Conservation (phyloP, 495 filamentous ascomycete genomes). For the Daldinia loculata region DNA sequence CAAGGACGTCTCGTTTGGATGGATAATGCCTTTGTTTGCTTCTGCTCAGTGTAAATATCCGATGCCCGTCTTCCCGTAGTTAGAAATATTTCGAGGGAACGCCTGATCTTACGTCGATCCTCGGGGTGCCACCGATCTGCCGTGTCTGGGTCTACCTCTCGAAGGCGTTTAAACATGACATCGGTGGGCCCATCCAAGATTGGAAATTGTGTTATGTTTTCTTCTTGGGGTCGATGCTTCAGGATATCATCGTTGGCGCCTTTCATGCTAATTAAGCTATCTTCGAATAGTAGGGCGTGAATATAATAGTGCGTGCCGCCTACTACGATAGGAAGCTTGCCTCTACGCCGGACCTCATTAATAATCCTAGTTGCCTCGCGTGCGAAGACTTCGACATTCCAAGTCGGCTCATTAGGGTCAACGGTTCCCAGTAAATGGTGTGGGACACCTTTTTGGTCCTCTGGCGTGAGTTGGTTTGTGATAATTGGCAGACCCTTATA, state of each 20-base stretch:
- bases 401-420: slow-evolving; percentile 76
- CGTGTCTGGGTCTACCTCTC: slow-evolving; percentile 86
- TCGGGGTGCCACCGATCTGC: slow-evolving; percentile 93
- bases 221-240: slow-evolving; percentile 38
- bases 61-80: slow-evolving; percentile 80
- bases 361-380: slow-evolving; percentile 73
- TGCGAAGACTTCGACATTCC: slow-evolving; percentile 79
- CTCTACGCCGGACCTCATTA: slow-evolving; percentile 75
- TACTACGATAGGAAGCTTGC: slow-evolving; percentile 86
- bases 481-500: slow-evolving; percentile 93
- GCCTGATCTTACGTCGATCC: slow-evolving; percentile 86
- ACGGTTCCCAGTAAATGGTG: slow-evolving; percentile 90
- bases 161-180: slow-evolving; percentile 73
- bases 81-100: slow-evolving; percentile 89
- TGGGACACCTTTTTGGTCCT: slow-evolving; percentile 81
- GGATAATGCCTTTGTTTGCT: slow-evolving; percentile 41
- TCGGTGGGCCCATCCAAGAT: slow-evolving; percentile 76
- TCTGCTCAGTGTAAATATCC: slow-evolving; percentile 86
- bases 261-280: slow-evolving; percentile 60
- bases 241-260: slow-evolving; percentile 36
- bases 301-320: slow-evolving; percentile 97
- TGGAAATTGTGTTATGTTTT: slow-evolving; percentile 63
- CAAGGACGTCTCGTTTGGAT: slow-evolving; percentile 50
- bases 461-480: slow-evolving; percentile 85
- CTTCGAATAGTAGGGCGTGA: slow-evolving; percentile 82